phyloP scores from a whole-genome alignment of 192 early-diverging fungal genomes.

The Umbelopsis sp. region DNA sequence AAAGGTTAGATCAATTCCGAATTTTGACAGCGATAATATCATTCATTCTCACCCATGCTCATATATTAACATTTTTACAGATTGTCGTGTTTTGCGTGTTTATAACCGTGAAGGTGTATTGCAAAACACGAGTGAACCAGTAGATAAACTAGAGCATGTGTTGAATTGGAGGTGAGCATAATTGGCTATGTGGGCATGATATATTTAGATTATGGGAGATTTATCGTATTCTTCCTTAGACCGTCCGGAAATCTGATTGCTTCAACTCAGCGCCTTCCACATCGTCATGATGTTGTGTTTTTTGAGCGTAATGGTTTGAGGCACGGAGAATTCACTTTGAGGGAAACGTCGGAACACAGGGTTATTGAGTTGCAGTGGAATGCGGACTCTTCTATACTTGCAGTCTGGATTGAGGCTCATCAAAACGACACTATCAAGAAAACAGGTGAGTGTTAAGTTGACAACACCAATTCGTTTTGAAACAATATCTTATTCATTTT shows the following conservation, averaged over 20 bases:
- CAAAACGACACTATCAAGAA: constrained; percentile 26
- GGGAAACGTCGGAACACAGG: constrained; percentile 49
- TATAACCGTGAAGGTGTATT: constrained; percentile 88
- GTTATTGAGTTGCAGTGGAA: constrained; percentile 81
- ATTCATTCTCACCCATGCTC: background rate
- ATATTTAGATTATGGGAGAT: background rate
- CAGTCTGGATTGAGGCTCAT: constrained; percentile 57
- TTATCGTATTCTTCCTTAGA: constrained; percentile 28
- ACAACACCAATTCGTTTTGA: background rate
- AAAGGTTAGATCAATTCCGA: constrained; percentile 37
- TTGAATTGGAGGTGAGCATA: constrained; percentile 68
- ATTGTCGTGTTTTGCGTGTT: constrained; percentile 67
- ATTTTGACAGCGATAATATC: background rate
- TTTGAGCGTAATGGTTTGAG: constrained; percentile 94
- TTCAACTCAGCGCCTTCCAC: constrained; percentile 72
- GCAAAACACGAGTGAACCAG: constrained; percentile 78
- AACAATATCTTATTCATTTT: background rate
- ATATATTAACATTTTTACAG: constrained; percentile 28
- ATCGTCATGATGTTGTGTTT: constrained; percentile 88
- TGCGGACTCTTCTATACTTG: constrained; percentile 85
- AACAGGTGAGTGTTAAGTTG: constrained; percentile 13
- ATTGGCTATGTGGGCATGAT: background rate
- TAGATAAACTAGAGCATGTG: constrained; percentile 75
- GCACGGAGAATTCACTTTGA: constrained; percentile 89
- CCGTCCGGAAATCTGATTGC: constrained; percentile 86